These are phyloP conservation scores for Aspergillus proliferans DNA, from an alignment of 2,329 filamentous ascomycete species.

Conservation along the genomic window DNA sequence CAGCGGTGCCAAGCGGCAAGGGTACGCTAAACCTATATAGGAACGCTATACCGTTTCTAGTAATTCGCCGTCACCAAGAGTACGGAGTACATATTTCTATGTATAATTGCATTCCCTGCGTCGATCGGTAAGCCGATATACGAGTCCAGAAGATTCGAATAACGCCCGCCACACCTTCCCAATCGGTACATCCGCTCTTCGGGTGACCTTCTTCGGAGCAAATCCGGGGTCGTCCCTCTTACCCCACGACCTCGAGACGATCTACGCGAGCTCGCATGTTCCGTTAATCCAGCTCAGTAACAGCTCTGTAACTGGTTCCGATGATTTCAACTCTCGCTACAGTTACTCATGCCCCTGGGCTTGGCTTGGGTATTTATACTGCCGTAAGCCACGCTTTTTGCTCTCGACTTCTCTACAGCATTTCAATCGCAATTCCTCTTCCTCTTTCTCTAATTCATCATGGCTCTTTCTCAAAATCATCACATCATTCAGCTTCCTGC, in stretches of 20 bases:
- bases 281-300: neutral
- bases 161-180: neutral
- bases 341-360: neutral
- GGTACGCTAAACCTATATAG: too few relatives aligned
- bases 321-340: neutral
- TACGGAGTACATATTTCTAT: neutral
- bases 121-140: neutral
- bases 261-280: neutral
- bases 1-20: too few relatives aligned
- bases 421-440: neutral
- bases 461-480: slow-evolving; percentile 15
- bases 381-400: neutral
- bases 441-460: slow-evolving; percentile 1
- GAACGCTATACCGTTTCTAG: too few relatives aligned
- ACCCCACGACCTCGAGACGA: neutral
- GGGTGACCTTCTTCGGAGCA: neutral
- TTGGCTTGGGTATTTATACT: neutral
- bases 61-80: too few relatives aligned
- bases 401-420: neutral
- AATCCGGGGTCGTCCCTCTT: neutral
- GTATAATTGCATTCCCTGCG: neutral
- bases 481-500: slow-evolving; percentile 27
- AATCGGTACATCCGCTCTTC: neutral
- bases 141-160: neutral
- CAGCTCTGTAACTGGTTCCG: neutral